phyloP scores from a whole-genome alignment of 768 basidiomycete species.

The Cubamyces lactineus region DNA sequence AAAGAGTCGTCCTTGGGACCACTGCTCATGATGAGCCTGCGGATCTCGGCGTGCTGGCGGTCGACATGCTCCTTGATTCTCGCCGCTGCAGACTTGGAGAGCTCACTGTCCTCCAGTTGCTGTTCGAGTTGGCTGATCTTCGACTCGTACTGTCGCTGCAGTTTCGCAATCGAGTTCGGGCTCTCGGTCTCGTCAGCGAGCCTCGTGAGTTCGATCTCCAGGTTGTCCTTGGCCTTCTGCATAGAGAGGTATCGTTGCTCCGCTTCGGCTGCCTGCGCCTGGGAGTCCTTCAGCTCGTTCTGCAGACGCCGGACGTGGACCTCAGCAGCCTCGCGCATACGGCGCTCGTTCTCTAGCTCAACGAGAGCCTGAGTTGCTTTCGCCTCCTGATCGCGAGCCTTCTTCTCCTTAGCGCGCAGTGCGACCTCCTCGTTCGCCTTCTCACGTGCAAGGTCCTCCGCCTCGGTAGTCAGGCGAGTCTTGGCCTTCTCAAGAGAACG shows the following conservation, averaged over 20 bases:
- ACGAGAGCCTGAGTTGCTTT: constrained; percentile 55
- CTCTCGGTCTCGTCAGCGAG: constrained; percentile 64
- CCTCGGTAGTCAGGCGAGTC: constrained; percentile 70
- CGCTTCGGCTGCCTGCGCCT: constrained; percentile 59
- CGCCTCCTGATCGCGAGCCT: constrained; percentile 62
- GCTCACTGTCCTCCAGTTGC: constrained; percentile 60
- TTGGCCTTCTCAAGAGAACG: constrained; percentile 88
- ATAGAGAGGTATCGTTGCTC: constrained; percentile 54
- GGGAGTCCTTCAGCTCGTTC: constrained; percentile 57
- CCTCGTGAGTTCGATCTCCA: constrained; percentile 68
- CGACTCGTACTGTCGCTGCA: constrained; percentile 66
- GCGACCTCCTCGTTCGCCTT: constrained; percentile 71
- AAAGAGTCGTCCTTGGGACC: constrained; percentile 63
- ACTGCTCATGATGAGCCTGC: constrained; percentile 61
- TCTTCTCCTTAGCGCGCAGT: constrained; percentile 71
- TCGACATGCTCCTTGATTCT: constrained; percentile 66
- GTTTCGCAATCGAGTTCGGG: constrained; percentile 55
- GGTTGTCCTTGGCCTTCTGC: constrained; percentile 63
- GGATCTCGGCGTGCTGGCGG: constrained; percentile 72
- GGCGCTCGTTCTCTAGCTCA: constrained; percentile 69
- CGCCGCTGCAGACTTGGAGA: constrained; percentile 49
- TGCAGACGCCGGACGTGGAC: constrained; percentile 62
- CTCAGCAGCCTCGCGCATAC: constrained; percentile 67
- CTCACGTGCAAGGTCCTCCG: constrained; percentile 79
- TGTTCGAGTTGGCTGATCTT: constrained; percentile 65